Evolutionary conservation across 352 stramenopile genomes (phyloP).

Genomic region (Globisporangium barbulae): DNA sequence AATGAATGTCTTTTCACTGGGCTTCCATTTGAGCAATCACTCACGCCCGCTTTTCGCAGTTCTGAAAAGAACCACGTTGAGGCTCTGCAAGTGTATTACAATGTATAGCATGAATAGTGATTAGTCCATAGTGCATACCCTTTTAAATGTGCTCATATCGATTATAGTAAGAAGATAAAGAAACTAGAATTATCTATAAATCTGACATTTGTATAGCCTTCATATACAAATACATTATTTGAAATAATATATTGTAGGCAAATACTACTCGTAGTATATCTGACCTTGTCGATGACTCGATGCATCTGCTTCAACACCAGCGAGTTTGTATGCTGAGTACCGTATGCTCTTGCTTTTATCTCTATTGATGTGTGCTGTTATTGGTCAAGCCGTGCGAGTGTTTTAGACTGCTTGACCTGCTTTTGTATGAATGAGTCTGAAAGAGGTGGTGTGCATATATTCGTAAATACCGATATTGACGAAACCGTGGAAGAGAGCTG

Average conservation of each 20-base stretch:
- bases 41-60: background rate
- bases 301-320: background rate
- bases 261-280: too few species aligned
- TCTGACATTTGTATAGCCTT: too few species aligned
- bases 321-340: background rate
- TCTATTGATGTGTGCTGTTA: background rate
- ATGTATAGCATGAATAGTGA: too few species aligned
- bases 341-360: background rate
- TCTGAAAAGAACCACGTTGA: background rate
- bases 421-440: background rate
- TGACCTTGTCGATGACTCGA: too few species aligned
- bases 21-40: slow-evolving; percentile 1
- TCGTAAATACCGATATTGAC: background rate
- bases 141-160: background rate
- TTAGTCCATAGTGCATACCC: too few species aligned
- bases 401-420: background rate
- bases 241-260: too few species aligned
- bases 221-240: too few species aligned
- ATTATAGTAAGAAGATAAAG: too few species aligned
- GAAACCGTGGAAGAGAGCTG: slow-evolving; percentile 6
- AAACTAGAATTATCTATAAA: too few species aligned
- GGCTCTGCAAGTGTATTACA: background rate
- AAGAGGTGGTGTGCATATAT: background rate
- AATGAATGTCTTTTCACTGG: background rate
- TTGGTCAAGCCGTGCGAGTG: background rate